phyloP scores from a whole-genome alignment of 208 protist species.

The Crithidia brevicula region DNA sequence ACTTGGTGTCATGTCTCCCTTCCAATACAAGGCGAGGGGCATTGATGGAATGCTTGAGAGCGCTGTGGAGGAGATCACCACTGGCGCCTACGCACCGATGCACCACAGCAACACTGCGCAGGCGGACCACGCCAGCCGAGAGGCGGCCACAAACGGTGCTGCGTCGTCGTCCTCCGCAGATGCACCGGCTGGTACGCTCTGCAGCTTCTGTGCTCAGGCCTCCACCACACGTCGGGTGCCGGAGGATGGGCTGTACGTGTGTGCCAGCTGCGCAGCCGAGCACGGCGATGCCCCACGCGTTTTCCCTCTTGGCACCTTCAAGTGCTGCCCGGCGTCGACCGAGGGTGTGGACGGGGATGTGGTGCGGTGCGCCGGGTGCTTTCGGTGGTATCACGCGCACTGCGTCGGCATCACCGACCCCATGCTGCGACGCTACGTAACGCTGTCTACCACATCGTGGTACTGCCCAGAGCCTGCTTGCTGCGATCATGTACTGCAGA shows the following conservation, averaged over 20 bases:
- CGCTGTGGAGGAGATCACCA: slow-evolving; percentile 54
- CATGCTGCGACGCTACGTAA: slow-evolving; percentile 61
- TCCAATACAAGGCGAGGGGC: slow-evolving; percentile 54
- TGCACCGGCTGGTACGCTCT: slow-evolving; percentile 26
- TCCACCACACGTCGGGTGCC: slow-evolving; percentile 50
- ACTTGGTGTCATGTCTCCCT: slow-evolving; percentile 70
- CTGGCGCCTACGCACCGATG: slow-evolving; percentile 1
- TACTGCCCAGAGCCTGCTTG: slow-evolving; percentile 82
- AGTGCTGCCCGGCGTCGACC: slow-evolving; percentile 81
- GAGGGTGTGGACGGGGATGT: slow-evolving; percentile 70
- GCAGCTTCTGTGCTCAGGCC: slow-evolving; percentile 48
- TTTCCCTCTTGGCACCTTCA: slow-evolving; percentile 78
- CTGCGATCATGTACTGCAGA: slow-evolving; percentile 51
- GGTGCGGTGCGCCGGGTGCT: slow-evolving; percentile 68
- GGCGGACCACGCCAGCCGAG: too few relatives aligned
- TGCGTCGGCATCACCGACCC: slow-evolving; percentile 69
- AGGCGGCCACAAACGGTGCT: not conserved
- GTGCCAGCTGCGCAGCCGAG: slow-evolving; percentile 44
- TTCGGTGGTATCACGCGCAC: slow-evolving; percentile 75
- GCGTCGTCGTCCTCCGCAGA: slow-evolving; percentile 6
- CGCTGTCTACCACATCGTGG: slow-evolving; percentile 83
- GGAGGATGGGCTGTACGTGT: slow-evolving; percentile 70
- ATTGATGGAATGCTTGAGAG: slow-evolving; percentile 56
- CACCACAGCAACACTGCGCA: not conserved
- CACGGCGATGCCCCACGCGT: slow-evolving; percentile 24